Conservation (phyloP, 1,139 yeast genomes). For the Saccharomyces pastorianus region DNA sequence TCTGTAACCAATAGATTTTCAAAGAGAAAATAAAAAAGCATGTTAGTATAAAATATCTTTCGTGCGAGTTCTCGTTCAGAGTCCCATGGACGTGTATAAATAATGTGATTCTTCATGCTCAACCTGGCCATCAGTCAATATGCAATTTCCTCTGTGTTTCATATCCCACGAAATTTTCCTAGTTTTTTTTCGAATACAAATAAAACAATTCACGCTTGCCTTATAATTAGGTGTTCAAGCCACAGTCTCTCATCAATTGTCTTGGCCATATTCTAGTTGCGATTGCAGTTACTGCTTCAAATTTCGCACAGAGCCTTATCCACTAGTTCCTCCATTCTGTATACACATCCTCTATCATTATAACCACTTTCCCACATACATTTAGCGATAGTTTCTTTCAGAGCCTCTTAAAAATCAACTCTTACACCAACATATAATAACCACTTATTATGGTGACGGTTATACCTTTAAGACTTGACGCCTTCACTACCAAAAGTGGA, state of each 20-base stretch:
- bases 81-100: neutral
- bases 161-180: no score
- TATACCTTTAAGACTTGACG: neutral
- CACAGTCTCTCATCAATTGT: no score
- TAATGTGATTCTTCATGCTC: no score
- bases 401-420: neutral
- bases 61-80: neutral
- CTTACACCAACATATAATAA: neutral
- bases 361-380: conserved; percentile 11
- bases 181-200: no score
- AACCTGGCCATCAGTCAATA: no score
- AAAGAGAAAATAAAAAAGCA: neutral
- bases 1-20: neutral
- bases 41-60: neutral
- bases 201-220: no score
- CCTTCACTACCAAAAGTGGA: neutral
- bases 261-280: neutral
- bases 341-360: neutral
- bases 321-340: neutral
- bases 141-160: no score
- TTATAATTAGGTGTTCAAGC: no score
- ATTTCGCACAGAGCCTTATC: neutral
- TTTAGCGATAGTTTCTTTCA: conserved; percentile 14
- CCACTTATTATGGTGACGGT: neutral
- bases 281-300: neutral